phyloP scores from a whole-genome alignment of 495 filamentous ascomycete genomes.

The Penicillium atrosanguineum region DNA sequence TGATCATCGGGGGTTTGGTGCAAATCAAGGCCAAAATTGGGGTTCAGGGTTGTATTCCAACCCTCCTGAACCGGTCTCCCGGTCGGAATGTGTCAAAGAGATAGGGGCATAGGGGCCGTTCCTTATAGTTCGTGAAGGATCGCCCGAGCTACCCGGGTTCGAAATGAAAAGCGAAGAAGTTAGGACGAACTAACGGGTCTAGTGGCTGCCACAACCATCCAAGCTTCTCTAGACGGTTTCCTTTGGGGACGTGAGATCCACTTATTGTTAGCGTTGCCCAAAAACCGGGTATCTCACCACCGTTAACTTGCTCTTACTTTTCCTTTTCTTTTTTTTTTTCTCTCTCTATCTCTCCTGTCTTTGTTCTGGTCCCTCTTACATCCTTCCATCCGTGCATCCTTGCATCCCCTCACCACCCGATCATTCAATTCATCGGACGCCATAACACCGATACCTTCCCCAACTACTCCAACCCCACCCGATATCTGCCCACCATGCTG shows the following conservation, averaged over 20 bases:
- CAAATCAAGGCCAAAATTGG: background rate
- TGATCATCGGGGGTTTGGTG: background rate
- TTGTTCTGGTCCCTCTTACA: constrained; percentile 4
- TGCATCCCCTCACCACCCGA: constrained; percentile 2
- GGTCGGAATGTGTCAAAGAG: constrained; percentile 3
- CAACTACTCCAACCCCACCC: constrained; percentile 3
- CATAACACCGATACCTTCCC: constrained; percentile 23
- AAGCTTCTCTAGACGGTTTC: background rate
- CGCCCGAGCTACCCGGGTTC: background rate
- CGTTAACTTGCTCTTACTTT: background rate
- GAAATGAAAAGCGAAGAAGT: background rate
- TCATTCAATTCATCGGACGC: constrained; percentile 12
- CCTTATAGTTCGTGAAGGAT: background rate
- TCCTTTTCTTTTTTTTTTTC: constrained; percentile 3
- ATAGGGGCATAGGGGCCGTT: background rate
- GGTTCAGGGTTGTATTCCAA: background rate
- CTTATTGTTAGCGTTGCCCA: background rate
- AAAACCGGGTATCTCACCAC: background rate
- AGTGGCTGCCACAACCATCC: background rate
- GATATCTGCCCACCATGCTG: constrained; percentile 14
- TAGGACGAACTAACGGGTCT: background rate
- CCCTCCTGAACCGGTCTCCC: background rate
- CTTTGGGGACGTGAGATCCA: background rate
- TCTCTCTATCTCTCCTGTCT: constrained; percentile 16
- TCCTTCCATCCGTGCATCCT: background rate